Evolutionary conservation across 345 rosid genomes (phyloP).

Genomic region (Rhodamnia rubescens): DNA sequence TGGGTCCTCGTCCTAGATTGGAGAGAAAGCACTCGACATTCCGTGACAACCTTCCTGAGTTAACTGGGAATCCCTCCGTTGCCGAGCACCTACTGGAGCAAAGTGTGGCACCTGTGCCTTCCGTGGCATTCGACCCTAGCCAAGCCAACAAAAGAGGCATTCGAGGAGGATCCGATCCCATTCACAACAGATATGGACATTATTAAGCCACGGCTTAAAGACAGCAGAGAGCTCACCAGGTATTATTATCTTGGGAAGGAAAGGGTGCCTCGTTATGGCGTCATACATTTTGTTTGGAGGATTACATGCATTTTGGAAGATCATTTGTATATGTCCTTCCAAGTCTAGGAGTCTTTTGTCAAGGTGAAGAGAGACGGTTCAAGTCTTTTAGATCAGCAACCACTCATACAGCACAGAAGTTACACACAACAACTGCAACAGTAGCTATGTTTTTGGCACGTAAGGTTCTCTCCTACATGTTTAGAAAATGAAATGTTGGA

Average conservation of each 20-base stretch:
- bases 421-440: background rate
- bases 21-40: background rate
- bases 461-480: background rate
- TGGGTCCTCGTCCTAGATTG: conserved; percentile 30
- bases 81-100: conserved; percentile 14
- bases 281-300: background rate
- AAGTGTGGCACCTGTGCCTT: conserved; percentile 42
- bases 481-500: background rate
- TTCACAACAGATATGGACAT: conserved; percentile 59
- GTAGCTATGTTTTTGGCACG: background rate
- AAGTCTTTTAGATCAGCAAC: background rate
- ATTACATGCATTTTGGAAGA: background rate
- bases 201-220: background rate
- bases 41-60: background rate
- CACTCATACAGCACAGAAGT: background rate
- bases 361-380: background rate
- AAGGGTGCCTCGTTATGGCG: background rate
- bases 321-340: background rate
- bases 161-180: conserved; percentile 77
- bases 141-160: conserved; percentile 58
- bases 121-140: conserved; percentile 37
- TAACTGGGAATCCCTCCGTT: background rate
- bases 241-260: background rate
- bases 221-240: background rate
- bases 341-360: background rate